Conservation (phyloP, 192 early-diverging fungal genomes). For the Spizellomyces punctatus region DNA sequence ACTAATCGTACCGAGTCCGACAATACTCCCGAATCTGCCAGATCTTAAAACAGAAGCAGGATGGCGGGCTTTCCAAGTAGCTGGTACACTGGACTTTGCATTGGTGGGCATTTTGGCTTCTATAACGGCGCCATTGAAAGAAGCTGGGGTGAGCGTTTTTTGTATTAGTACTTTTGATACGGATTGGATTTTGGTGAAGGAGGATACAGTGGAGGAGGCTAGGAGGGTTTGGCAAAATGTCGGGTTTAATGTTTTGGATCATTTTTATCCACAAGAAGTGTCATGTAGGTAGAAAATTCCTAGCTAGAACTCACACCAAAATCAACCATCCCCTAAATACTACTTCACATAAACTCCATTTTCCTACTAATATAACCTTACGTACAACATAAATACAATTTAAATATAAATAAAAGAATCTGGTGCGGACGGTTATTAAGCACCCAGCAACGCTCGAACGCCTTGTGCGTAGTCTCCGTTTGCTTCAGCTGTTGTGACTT, state of each 20-base stretch:
- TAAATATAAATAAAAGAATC: no score
- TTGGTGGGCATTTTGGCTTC: constrained; percentile 66
- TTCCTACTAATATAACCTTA: no score
- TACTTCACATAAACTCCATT: no score
- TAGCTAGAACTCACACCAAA: no score
- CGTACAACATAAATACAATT: no score
- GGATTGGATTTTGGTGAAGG: constrained; percentile 71
- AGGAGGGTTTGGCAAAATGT: constrained; percentile 4
- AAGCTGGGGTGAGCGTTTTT: constrained; percentile 65
- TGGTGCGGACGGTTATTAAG: not conserved
- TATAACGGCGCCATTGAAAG: constrained; percentile 53
- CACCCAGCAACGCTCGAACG: constrained; percentile 14
- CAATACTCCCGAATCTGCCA: not conserved
- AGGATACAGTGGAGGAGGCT: constrained; percentile 35
- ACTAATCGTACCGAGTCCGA: constrained; percentile 13
- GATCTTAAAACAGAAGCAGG: constrained; percentile 25
- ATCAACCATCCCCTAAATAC: no score
- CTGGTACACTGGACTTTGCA: constrained; percentile 67
- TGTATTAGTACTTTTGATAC: constrained; percentile 73
- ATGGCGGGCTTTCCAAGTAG: constrained; percentile 55
- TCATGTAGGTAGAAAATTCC: no score
- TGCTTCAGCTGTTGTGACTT: constrained; percentile 4
- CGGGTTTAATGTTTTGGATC: not conserved
- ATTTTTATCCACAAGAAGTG: no score
- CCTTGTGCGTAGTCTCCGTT: constrained; percentile 17